Evolutionary conservation across 495 filamentous ascomycete genomes (phyloP).

Genomic region (Hypoxylon perforatum): DNA sequence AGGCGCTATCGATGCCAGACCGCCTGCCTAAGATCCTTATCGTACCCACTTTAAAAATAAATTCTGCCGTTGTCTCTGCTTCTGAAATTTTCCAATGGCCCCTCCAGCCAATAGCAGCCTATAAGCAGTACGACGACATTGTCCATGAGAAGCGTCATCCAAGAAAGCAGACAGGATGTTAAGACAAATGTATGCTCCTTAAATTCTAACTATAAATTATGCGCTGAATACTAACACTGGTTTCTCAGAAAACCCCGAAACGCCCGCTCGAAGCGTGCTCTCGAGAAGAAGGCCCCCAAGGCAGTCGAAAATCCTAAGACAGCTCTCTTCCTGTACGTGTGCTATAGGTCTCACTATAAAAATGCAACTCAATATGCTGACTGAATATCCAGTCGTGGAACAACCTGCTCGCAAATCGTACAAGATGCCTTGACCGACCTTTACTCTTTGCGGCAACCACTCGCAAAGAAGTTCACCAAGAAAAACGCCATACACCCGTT

Average conservation of each 20-base stretch:
- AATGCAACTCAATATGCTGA: constrained; percentile 1
- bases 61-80: constrained; percentile 27
- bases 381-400: constrained; percentile 64
- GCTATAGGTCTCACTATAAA: not conserved
- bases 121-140: constrained; percentile 2
- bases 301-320: constrained; percentile 86
- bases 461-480: constrained; percentile 89
- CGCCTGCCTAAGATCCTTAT: constrained; percentile 10
- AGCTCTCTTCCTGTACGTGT: constrained; percentile 74
- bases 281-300: constrained; percentile 93
- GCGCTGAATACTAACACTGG: constrained; percentile 5
- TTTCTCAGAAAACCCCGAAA: constrained; percentile 84
- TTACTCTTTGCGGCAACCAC: constrained; percentile 79
- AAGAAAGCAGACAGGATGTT: constrained; percentile 26
- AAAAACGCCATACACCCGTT: constrained; percentile 95
- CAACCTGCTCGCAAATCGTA: constrained; percentile 78
- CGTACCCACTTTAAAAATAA: constrained; percentile 21
- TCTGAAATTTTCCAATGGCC: constrained; percentile 37
- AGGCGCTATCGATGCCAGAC: constrained; percentile 4
- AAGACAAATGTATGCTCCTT: constrained; percentile 30
- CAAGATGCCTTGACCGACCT: constrained; percentile 86
- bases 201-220: not conserved
- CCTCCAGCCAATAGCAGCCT: constrained; percentile 28
- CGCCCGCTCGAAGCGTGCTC: constrained; percentile 90
- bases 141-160: constrained; percentile 4